Conservation (phyloP, 2,329 filamentous ascomycete genomes). For the Aureobasidium sp. region DNA sequence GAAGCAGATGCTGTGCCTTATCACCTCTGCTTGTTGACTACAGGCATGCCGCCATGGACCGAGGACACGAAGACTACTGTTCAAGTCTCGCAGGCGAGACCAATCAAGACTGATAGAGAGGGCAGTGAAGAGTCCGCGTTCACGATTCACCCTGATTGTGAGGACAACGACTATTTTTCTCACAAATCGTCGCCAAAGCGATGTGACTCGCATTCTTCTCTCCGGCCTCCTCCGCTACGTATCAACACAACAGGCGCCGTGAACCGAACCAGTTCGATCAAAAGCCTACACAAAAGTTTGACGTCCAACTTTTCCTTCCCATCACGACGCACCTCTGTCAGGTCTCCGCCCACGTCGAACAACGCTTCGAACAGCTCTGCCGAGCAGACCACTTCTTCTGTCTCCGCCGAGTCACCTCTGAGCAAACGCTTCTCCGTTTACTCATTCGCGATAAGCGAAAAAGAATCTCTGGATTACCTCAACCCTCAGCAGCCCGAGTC, state of each 20-base stretch:
- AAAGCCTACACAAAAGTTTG: slow-evolving; percentile 3
- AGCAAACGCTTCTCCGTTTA: background rate
- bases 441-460: background rate
- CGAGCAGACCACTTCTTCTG: background rate
- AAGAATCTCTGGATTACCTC: slow-evolving; percentile 11
- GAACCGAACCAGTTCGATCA: slow-evolving; percentile 12
- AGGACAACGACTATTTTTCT: slow-evolving; percentile 32
- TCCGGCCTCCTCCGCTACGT: slow-evolving; percentile 15
- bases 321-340: slow-evolving; percentile 6
- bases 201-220: slow-evolving; percentile 1
- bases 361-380: background rate
- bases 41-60: slow-evolving; percentile 33
- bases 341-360: background rate
- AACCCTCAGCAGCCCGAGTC: background rate
- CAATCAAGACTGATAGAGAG: background rate
- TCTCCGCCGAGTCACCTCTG: background rate
- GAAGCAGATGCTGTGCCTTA: slow-evolving; percentile 52
- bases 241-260: slow-evolving; percentile 11
- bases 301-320: slow-evolving; percentile 12
- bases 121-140: background rate
- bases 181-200: background rate
- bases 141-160: slow-evolving; percentile 39
- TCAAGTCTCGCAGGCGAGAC: background rate
- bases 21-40: slow-evolving; percentile 43
- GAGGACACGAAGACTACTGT: background rate